A percentile compares a stretch with the other conserved stretches of the same genome.
These are phyloP conservation scores for Dichotomopilus funicola DNA, from an alignment of 2,329 filamentous ascomycete species.

Conservation along the genomic window DNA sequence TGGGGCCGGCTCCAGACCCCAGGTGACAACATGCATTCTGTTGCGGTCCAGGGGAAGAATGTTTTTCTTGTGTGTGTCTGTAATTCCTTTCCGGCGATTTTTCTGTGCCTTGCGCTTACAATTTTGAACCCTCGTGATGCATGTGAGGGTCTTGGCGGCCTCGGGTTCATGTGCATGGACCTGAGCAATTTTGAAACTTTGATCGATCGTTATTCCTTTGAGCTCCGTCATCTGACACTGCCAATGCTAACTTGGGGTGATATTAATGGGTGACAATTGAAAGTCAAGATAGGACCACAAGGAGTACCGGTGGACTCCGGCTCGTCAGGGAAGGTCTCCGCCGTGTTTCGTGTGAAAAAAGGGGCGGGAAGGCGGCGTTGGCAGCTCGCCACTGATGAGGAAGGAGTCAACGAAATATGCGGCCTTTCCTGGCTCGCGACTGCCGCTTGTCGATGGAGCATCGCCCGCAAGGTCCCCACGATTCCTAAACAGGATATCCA, in stretches of 20 bases:
- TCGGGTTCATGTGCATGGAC: not conserved
- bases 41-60: not conserved
- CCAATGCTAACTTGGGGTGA: too few relatives aligned
- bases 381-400: not conserved
- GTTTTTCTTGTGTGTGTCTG: not conserved
- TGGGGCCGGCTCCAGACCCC: conserved; percentile 9
- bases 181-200: too few relatives aligned
- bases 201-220: too few relatives aligned
- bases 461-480: conserved; percentile 6
- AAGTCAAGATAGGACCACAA: not conserved
- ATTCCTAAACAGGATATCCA: conserved; percentile 10
- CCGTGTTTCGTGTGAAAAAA: conserved; percentile 4
- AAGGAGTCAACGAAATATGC: too few relatives aligned
- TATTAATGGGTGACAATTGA: too few relatives aligned
- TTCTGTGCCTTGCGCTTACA: not conserved
- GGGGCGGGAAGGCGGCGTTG: not conserved
- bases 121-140: conserved; percentile 8
- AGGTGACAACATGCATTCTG: conserved; percentile 12
- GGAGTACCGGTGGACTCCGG: not conserved
- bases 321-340: not conserved
- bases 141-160: conserved; percentile 11
- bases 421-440: not conserved
- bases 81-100: not conserved
- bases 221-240: too few relatives aligned
- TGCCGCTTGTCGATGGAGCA: conserved; percentile 2